Base-by-base conservation (phyloP, 805 yeast species). In the Henningerozyma blattae region DNA sequence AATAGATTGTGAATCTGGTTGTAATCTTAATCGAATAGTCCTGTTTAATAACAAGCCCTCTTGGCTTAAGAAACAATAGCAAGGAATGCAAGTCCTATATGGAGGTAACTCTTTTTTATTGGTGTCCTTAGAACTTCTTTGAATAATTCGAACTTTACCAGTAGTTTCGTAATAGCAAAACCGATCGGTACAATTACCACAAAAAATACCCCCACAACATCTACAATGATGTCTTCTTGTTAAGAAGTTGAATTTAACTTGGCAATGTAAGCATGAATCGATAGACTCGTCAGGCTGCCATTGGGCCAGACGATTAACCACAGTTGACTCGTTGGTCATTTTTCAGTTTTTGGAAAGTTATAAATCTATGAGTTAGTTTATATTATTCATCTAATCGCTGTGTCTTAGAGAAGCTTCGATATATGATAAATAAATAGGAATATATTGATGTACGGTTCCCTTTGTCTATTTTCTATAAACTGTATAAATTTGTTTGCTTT, bases 181-280 rank as follows among this genome's bases (percentile, higher is more conserved):
- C 19, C 41, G 38, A 15, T 40, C 43, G 18, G 50, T 36, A 29
- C 62, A 57, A n/a, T 37, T 28, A 7, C 45, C 69, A 51, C 86
- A 77, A 25, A 69, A 76, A 3, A 77, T 68, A n/a, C 70, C 59
- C 2, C 85, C 85, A 54, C 85, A 77, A 40, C 66, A 65, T 28
- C 85, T 61, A 48, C 85, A 77, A 52, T 77, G 85, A 52, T 77
- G 85, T 36, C 75, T 65, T 37, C 84, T 59, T 41, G 67, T 63
- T 44, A 75, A 62, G 34, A 75, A 58, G 1, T 68, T 60, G 50
- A 69, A 77, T 22, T 43, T 44, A 0, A 52, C 36, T 14, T 51
- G 43, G 47, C 85, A 77, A 13, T 65, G 49, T 20, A 63, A 59
- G 44, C 85, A 77, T 7, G 40, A 37, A 3, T 36, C 37, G 20